Evolutionary conservation across 257 asterid species (phyloP).

Genomic region (Salvia splendens): DNA sequence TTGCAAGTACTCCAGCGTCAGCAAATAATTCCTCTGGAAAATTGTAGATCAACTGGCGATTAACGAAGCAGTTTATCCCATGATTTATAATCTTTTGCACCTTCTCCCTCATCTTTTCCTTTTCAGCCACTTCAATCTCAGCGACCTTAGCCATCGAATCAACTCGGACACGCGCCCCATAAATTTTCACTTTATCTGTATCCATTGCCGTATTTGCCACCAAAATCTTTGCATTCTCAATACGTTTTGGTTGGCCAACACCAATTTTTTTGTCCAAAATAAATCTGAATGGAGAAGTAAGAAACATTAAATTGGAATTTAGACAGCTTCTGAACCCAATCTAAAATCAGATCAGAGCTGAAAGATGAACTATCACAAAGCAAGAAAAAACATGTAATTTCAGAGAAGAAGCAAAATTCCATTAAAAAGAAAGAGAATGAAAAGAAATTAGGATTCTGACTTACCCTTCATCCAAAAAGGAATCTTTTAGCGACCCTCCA

Average conservation of each 20-base stretch:
- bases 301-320: background rate
- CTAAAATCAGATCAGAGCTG: background rate
- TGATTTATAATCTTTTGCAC: slow-evolving; percentile 83
- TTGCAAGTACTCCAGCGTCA: slow-evolving; percentile 92
- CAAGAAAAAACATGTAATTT: background rate
- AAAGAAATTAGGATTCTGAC: background rate
- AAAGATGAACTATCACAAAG: background rate
- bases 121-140: slow-evolving; percentile 90
- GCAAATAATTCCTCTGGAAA: slow-evolving; percentile 97
- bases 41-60: slow-evolving; percentile 91
- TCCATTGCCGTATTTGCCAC: slow-evolving; percentile 99
- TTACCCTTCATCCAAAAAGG: slow-evolving; percentile 49
- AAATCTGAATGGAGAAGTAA: slow-evolving; percentile 52
- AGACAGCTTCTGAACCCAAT: background rate
- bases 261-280: slow-evolving; percentile 96
- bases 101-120: slow-evolving; percentile 91
- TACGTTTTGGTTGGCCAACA: slow-evolving; percentile 96
- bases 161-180: slow-evolving; percentile 98
- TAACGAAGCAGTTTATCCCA: slow-evolving; percentile 92
- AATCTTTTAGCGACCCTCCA: slow-evolving; percentile 85
- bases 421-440: background rate
- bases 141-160: slow-evolving; percentile 99
- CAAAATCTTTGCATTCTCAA: slow-evolving; percentile 90
- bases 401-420: background rate
- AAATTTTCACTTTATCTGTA: slow-evolving; percentile 95